Evolutionary conservation across 2,329 filamentous ascomycete species (phyloP), one percentile per base, ranked within the genome.

Genomic region (Penicillium sp.): DNA sequence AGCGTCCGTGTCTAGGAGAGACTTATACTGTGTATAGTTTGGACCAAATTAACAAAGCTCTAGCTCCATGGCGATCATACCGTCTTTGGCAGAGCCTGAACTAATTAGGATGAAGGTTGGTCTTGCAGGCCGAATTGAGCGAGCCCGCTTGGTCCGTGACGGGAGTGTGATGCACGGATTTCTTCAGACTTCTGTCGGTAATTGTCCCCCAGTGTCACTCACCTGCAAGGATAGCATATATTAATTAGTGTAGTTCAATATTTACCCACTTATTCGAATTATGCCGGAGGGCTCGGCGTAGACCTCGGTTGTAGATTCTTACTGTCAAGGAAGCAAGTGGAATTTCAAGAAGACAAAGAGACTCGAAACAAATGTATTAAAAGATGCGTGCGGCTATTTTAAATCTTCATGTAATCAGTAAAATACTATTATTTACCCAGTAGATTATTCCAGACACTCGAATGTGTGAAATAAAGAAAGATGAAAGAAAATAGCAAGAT

Each of bases 111-210:
- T 24, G 5, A 11, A 51, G 42, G 14, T 11, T 28, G 19, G 16
- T 26, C 18, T 45, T 14, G 24, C 8, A 26, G 19, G 16, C 6
- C 48, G n/a, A 29, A 51, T 39, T 29, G 39, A 46, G 54, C 37
- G 44, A 49, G 40, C 14, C 13, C 31, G 42, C n/a, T 26, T 47
- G 29, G 46, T 56, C 51, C 54, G 51, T 59, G 51, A 40, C 47
- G 46, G 51, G 48, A 40, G 29, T 26, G 47, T 48, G 33, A 26
- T 46, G 44, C 43, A 18, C 48, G 29, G 21, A 18, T 57, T n/a
- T 51, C 52, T 55, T 48, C 57, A 60, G 52, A 54, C 43, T 51
- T 24, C 45, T 39, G 18, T 48, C 40, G 49, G 57, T 34, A 58
- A 51, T 48, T 46, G 19, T 8, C 43, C 40, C 42, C 52, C 37